Evolutionary conservation across 2,329 filamentous ascomycete genomes (phyloP).

Genomic region (Penicillium verrucosum): DNA sequence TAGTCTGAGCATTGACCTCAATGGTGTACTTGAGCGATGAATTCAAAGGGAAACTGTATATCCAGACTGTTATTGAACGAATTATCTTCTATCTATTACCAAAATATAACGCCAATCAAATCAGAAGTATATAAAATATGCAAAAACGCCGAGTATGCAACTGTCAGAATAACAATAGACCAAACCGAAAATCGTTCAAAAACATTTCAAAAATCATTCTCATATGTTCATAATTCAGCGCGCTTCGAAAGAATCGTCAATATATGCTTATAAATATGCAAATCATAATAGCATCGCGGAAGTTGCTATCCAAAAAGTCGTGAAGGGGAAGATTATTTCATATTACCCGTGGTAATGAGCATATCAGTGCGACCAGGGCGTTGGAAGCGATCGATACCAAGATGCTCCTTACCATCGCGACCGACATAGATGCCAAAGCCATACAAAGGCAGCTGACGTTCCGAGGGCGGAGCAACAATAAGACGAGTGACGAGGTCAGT

Average conservation of each 20-base stretch:
- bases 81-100: not conserved
- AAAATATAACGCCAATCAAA: not conserved
- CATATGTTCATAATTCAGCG: not conserved
- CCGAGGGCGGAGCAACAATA: constrained; percentile 50
- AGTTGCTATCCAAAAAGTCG: constrained; percentile 5
- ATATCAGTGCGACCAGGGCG: constrained; percentile 44
- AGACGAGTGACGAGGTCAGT: constrained; percentile 67
- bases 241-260: not conserved
- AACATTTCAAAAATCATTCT: not conserved
- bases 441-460: constrained; percentile 45
- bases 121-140: not conserved
- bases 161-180: not conserved
- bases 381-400: constrained; percentile 57
- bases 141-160: constrained; percentile 12
- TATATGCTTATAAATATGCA: not conserved
- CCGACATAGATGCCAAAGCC: constrained; percentile 58
- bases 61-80: not conserved
- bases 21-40: not conserved
- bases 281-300: constrained; percentile 4
- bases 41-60: not conserved
- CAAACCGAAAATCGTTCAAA: not conserved
- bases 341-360: constrained; percentile 38
- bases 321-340: constrained; percentile 19
- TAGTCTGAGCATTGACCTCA: not conserved
- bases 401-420: constrained; percentile 57